phyloP scores from a whole-genome alignment of 2,329 filamentous ascomycete genomes.

The Alternaria arbusti region DNA sequence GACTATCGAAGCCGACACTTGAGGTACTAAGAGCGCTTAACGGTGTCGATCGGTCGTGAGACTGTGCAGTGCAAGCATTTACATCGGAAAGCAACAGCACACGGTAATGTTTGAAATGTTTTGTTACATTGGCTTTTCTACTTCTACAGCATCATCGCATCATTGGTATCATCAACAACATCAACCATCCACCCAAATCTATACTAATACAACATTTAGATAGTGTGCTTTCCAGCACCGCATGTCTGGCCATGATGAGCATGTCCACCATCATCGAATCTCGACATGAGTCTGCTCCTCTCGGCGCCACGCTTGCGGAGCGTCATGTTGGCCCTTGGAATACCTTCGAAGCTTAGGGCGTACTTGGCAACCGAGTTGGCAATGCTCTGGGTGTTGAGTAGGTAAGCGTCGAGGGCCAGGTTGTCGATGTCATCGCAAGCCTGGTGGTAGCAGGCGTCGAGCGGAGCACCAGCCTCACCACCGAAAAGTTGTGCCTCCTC shows the following conservation, averaged over 20 bases:
- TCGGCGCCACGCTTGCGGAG: slow-evolving; percentile 41
- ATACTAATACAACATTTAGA: slow-evolving; percentile 11
- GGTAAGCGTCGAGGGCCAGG: slow-evolving; percentile 44
- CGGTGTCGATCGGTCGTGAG: neutral
- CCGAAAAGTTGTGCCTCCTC: slow-evolving; percentile 47
- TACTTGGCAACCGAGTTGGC: slow-evolving; percentile 50
- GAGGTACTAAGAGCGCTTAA: neutral
- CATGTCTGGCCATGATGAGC: slow-evolving; percentile 35
- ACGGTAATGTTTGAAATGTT: neutral
- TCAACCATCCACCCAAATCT: neutral
- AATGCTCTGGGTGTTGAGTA: slow-evolving; percentile 49
- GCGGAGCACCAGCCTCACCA: slow-evolving; percentile 45
- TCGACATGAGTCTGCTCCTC: slow-evolving; percentile 22
- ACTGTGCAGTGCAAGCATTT: neutral
- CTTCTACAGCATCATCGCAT: neutral
- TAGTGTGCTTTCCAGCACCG: slow-evolving; percentile 25
- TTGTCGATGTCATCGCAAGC: slow-evolving; percentile 47
- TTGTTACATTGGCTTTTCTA: neutral
- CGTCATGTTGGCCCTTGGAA: slow-evolving; percentile 38
- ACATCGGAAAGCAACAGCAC: neutral
- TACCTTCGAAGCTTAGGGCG: slow-evolving; percentile 44
- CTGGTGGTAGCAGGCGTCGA: slow-evolving; percentile 49
- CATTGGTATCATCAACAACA: neutral
- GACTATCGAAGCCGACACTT: neutral
- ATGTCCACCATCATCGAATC: slow-evolving; percentile 37